These are phyloP conservation scores for Neopestalotiopsis rosae DNA, from an alignment of 2,329 filamentous ascomycete genomes.

Conservation along the genomic window DNA sequence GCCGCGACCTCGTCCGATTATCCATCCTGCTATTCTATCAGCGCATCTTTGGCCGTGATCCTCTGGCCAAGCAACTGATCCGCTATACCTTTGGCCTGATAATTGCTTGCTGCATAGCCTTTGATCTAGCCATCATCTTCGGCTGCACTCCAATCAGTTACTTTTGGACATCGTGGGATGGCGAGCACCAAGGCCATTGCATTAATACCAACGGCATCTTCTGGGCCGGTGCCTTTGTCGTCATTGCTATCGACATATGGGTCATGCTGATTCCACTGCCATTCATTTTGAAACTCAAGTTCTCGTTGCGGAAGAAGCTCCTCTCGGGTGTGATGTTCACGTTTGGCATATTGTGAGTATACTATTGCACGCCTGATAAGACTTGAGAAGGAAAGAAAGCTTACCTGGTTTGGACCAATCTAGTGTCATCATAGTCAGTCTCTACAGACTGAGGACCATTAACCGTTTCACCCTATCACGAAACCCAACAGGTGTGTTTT, in stretches of 20 bases:
- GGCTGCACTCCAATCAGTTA: conserved; percentile 57
- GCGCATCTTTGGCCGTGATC: conserved; percentile 53
- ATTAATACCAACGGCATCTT: conserved; percentile 52
- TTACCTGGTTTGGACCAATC: not conserved
- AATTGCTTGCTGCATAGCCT: conserved; percentile 44
- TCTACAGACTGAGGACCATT: conserved; percentile 41
- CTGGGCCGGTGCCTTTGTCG: conserved; percentile 58
- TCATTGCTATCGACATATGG: conserved; percentile 57
- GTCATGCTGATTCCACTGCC: conserved; percentile 57
- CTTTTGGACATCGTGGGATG: conserved; percentile 61
- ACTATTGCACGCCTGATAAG: not conserved
- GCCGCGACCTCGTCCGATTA: conserved; percentile 31
- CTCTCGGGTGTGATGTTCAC: conserved; percentile 57
- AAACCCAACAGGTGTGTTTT: not conserved
- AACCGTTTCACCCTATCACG: conserved; percentile 34
- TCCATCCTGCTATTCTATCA: conserved; percentile 61
- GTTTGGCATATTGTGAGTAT: conserved; percentile 46
- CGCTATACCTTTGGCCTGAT: conserved; percentile 48
- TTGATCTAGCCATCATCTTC: conserved; percentile 49
- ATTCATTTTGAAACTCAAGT: conserved; percentile 45
- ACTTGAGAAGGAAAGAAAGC: not conserved
- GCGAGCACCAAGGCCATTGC: conserved; percentile 51
- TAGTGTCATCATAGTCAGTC: conserved; percentile 39
- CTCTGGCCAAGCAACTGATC: conserved; percentile 43
- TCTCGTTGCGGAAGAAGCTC: conserved; percentile 54